These are phyloP conservation scores for Saitozyma sp. DNA, from an alignment of 768 basidiomycete genomes.

Conservation along the genomic window DNA sequence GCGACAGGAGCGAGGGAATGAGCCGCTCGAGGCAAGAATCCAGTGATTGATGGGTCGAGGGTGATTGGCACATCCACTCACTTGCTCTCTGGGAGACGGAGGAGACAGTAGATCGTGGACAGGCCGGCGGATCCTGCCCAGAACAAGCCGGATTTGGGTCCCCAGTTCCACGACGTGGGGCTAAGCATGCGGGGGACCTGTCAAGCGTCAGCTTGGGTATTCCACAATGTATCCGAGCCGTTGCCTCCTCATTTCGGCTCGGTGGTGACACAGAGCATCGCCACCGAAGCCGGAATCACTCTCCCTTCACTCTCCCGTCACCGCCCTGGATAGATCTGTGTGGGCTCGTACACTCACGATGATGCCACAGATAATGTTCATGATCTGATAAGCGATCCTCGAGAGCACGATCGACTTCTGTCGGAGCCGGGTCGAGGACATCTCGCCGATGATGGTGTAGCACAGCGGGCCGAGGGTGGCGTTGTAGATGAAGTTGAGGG, in stretches of 20 bases:
- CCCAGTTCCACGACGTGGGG: conserved; percentile 17
- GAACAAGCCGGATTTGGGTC: conserved; percentile 14
- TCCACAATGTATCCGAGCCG: too few species aligned
- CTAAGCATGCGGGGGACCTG: conserved; percentile 2
- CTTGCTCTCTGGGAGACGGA: conserved; percentile 15
- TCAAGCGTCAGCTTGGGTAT: background rate
- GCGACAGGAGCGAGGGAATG: too few species aligned
- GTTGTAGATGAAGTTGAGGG: conserved; percentile 48
- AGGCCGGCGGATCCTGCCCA: conserved; percentile 9
- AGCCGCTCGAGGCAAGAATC: too few species aligned
- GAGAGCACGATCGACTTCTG: conserved; percentile 35
- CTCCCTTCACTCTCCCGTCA: conserved; percentile 1
- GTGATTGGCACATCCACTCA: too few species aligned
- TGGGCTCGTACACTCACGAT: too few species aligned
- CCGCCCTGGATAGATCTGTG: conserved; percentile 21
- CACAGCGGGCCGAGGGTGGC: conserved; percentile 44
- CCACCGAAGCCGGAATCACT: too few species aligned
- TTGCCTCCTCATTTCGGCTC: too few species aligned
- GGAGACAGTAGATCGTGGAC: conserved; percentile 5
- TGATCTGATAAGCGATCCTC: conserved; percentile 16
- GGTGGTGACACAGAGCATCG: too few species aligned
- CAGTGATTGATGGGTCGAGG: too few species aligned
- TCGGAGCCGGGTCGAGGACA: conserved; percentile 45
- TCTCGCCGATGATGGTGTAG: conserved; percentile 39
- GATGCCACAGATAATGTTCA: conserved; percentile 38